These are phyloP conservation scores for Sporothrix dimorphospora DNA, from an alignment of 2,329 filamentous ascomycete genomes.

Conservation along the genomic window DNA sequence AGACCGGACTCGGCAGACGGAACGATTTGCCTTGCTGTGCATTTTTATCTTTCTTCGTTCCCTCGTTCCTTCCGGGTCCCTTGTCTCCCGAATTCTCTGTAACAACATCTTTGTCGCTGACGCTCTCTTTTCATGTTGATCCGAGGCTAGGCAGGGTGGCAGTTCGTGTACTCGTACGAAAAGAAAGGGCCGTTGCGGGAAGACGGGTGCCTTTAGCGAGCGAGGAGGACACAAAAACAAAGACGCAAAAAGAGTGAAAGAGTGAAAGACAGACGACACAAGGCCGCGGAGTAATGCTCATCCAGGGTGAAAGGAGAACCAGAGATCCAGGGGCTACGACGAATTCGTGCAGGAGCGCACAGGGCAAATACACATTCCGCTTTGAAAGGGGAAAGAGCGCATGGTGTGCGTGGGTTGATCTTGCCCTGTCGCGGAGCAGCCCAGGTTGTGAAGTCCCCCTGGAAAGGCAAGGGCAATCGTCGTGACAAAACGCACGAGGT, in stretches of 20 bases:
- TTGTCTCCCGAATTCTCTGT: not conserved
- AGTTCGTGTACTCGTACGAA: not conserved
- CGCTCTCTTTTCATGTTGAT: not conserved
- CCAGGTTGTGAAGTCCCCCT: not conserved
- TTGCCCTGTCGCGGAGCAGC: not conserved
- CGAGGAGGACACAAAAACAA: not conserved
- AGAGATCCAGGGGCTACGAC: conserved; percentile 9
- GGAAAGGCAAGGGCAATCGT: not conserved
- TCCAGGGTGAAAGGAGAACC: not conserved
- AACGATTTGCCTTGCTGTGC: conserved; percentile 18
- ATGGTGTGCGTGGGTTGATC: not conserved
- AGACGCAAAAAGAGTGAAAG: not conserved
- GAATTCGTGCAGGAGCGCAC: not conserved
- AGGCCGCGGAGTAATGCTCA: not conserved
- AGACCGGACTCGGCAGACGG: conserved; percentile 20
- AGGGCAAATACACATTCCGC: not conserved
- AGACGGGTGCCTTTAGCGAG: not conserved
- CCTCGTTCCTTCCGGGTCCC: not conserved
- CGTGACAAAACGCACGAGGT: not conserved
- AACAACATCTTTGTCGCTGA: conserved; percentile 5
- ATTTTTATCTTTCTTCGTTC: not conserved
- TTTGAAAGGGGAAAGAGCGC: not conserved
- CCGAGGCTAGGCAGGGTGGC: conserved; percentile 7
- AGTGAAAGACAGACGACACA: not conserved
- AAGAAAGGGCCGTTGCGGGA: not conserved